Conservation (phyloP, 495 filamentous ascomycete species). For the Cairneyella variabilis region DNA sequence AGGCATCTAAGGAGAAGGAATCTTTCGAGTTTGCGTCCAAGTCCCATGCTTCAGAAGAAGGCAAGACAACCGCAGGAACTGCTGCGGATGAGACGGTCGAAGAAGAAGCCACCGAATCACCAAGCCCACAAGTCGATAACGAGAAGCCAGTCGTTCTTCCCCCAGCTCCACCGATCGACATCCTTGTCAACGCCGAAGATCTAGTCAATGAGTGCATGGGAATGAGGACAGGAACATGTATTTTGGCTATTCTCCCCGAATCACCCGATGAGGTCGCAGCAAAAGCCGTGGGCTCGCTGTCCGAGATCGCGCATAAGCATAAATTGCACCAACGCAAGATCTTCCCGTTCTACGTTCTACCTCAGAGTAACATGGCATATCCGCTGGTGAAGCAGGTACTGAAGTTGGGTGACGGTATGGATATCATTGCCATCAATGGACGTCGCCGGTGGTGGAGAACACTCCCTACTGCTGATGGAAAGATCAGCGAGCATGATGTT, state of each 20-base stretch:
- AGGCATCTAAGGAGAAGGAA: conserved; percentile 42
- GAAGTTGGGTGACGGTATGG: conserved; percentile 51
- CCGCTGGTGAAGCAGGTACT: conserved; percentile 56
- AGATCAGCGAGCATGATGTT: conserved; percentile 44
- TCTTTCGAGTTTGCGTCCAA: conserved; percentile 40
- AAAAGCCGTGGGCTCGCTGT: conserved; percentile 60
- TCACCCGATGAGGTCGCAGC: conserved; percentile 46
- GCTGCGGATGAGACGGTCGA: conserved; percentile 33
- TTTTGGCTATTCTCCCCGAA: conserved; percentile 72
- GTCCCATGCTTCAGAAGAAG: conserved; percentile 33
- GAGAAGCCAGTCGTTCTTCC: conserved; percentile 28
- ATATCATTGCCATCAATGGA: conserved; percentile 79
- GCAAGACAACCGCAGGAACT: conserved; percentile 11
- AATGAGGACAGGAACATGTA: conserved; percentile 75
- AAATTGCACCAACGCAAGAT: conserved; percentile 57
- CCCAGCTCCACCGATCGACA: conserved; percentile 48
- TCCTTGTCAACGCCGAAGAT: conserved; percentile 48
- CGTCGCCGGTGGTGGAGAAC: conserved; percentile 81
- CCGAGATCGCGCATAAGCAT: conserved; percentile 73
- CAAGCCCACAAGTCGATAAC: conserved; percentile 26
- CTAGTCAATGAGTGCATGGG: conserved; percentile 70
- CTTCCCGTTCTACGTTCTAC: conserved; percentile 79
- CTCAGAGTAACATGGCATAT: conserved; percentile 55
- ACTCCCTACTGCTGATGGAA: conserved; percentile 36
- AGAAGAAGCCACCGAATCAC: conserved; percentile 38